Evolutionary conservation across 495 filamentous ascomycete species (phyloP).

Genomic region (Penicillium crystallinum): DNA sequence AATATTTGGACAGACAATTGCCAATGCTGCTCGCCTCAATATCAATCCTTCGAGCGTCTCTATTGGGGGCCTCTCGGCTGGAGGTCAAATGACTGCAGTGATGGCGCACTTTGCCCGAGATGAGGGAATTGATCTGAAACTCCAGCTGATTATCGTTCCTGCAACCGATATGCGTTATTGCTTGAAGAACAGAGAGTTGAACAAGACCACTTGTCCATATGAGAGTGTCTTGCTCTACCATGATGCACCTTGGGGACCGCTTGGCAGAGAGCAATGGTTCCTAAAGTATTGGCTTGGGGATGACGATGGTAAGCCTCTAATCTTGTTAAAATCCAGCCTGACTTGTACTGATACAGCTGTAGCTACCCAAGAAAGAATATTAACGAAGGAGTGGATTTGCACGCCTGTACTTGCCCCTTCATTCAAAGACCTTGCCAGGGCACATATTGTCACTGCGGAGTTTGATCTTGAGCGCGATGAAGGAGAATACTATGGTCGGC

Average conservation of each 20-base stretch:
- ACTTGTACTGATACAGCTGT: background rate
- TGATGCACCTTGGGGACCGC: constrained; percentile 21
- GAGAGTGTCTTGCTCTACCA: constrained; percentile 17
- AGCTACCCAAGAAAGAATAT: constrained; percentile 9
- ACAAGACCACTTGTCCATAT: constrained; percentile 13
- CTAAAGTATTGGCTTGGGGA: constrained; percentile 21
- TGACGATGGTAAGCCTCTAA: constrained; percentile 4
- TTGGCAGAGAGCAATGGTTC: constrained; percentile 25
- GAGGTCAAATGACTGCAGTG: constrained; percentile 37
- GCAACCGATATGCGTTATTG: constrained; percentile 26
- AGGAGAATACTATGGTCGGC: constrained; percentile 22
- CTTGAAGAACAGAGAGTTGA: constrained; percentile 1
- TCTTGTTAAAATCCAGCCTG: background rate
- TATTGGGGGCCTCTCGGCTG: constrained; percentile 45
- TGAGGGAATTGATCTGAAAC: constrained; percentile 26
- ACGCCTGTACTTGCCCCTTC: constrained; percentile 19
- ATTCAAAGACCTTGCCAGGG: constrained; percentile 15
- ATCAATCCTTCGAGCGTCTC: constrained; percentile 49
- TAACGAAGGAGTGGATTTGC: constrained; percentile 20
- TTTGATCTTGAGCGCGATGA: constrained; percentile 26
- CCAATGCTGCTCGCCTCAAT: constrained; percentile 23
- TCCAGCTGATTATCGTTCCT: constrained; percentile 23
- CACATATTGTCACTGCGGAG: constrained; percentile 24
- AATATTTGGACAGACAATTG: constrained; percentile 11
- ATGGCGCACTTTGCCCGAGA: constrained; percentile 45